Conservation (phyloP, 78 protist species). For the Polysphondylium violaceum region DNA sequence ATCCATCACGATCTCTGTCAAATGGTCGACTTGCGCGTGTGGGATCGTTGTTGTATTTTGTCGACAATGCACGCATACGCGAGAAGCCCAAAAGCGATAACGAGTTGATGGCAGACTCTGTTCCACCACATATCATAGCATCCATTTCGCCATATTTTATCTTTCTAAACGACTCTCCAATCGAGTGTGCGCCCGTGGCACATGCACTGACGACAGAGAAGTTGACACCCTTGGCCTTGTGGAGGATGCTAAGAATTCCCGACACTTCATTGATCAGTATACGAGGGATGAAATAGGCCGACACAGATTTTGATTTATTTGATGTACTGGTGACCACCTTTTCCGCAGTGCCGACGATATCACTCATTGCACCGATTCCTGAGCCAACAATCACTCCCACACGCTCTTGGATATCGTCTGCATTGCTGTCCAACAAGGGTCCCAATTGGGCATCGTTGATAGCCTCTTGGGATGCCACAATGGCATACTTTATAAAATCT, state of each 20-base stretch:
- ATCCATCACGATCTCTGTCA: slow-evolving; percentile 91
- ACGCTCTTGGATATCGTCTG: slow-evolving; percentile 14
- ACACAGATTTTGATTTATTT: slow-evolving; percentile 26
- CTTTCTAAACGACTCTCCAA: slow-evolving; percentile 92
- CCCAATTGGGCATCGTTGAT: slow-evolving; percentile 74
- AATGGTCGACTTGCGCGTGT: slow-evolving; percentile 91
- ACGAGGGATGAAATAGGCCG: slow-evolving; percentile 95
- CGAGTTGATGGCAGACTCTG: slow-evolving; percentile 93
- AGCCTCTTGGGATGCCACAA: slow-evolving; percentile 90
- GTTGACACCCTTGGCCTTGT: slow-evolving; percentile 92
- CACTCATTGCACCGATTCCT: slow-evolving; percentile 90
- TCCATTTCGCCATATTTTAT: slow-evolving; percentile 91
- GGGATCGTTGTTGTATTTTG: slow-evolving; percentile 89
- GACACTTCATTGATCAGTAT: slow-evolving; percentile 94
- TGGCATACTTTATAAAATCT: slow-evolving; percentile 85
- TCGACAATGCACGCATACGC: slow-evolving; percentile 89
- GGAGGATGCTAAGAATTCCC: slow-evolving; percentile 84
- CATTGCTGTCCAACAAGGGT: not conserved
- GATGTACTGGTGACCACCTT: not conserved
- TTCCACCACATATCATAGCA: slow-evolving; percentile 94
- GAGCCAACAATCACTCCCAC: slow-evolving; percentile 90
- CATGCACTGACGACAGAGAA: slow-evolving; percentile 94
- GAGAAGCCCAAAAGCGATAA: slow-evolving; percentile 92
- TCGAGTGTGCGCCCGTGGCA: slow-evolving; percentile 96
- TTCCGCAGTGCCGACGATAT: slow-evolving; percentile 56